Percentiles rank a stretch among this genome's conserved stretches.
These are phyloP conservation scores for Rauvolfia tetraphylla DNA, from an alignment of 257 asterid genomes.

Conservation along the genomic window DNA sequence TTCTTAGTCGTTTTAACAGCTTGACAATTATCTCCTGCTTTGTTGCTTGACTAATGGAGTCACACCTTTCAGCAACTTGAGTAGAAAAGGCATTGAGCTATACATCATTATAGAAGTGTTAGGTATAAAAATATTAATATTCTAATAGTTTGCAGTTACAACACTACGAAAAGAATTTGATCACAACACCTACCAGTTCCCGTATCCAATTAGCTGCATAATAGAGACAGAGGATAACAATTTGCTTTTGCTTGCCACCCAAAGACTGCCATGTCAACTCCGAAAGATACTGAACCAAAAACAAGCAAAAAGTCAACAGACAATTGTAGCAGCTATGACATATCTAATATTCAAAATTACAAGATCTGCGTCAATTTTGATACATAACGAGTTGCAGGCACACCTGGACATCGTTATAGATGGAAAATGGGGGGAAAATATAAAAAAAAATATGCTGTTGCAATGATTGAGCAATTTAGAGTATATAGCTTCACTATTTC, in stretches of 20 bases:
- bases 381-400: neutral
- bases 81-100: constrained; percentile 75
- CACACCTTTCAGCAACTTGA: constrained; percentile 57
- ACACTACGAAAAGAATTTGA: neutral
- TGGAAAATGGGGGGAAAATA: neutral
- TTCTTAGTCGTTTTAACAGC: constrained; percentile 72
- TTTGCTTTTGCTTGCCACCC: constrained; percentile 65
- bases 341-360: neutral
- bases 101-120: constrained; percentile 20
- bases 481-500: neutral
- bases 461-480: neutral
- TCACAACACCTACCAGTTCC: constrained; percentile 57
- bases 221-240: constrained; percentile 59
- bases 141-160: neutral
- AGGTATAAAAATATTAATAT: neutral
- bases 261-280: constrained; percentile 51
- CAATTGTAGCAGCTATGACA: constrained; percentile 17
- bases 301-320: constrained; percentile 29
- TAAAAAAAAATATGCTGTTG: neutral
- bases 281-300: constrained; percentile 51
- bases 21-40: constrained; percentile 57
- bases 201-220: constrained; percentile 87
- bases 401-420: too few species aligned
- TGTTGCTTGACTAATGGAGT: constrained; percentile 60
- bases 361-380: neutral